Conservation (phyloP, 78 protist genomes). For the Chrysochromulina parva region DNA sequence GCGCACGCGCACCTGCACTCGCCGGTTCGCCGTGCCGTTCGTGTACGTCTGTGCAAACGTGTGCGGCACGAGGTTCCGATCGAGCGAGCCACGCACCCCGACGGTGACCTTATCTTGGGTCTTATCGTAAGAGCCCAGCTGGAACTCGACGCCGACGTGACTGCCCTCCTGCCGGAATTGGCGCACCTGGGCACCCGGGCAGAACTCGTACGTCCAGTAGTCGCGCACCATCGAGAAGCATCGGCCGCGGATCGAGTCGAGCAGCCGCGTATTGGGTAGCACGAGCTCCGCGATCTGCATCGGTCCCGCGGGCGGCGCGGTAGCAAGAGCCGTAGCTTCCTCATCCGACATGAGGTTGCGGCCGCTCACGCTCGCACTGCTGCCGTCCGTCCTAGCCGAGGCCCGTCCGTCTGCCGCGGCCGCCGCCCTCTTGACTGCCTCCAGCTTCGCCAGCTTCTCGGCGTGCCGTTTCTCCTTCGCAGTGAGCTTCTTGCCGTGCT, state of each 20-base stretch:
- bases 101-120: not conserved
- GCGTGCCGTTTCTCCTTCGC: no score
- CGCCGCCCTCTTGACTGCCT: no score
- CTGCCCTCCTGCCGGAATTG: not conserved
- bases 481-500: no score
- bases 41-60: not conserved
- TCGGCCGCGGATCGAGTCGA: not conserved
- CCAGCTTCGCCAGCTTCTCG: no score
- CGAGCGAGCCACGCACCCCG: not conserved
- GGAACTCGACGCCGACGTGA: not conserved
- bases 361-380: no score
- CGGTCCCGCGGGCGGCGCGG: no score
- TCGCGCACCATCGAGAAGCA: not conserved
- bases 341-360: no score
- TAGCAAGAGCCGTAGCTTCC: no score
- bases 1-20: not conserved
- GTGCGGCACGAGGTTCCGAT: not conserved
- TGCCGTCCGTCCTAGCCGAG: no score
- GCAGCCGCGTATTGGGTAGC: not conserved
- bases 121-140: not conserved
- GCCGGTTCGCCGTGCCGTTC: not conserved
- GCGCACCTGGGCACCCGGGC: not conserved
- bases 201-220: slow-evolving; percentile 19
- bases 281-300: not conserved
- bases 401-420: no score